A percentile compares a stretch with the other conserved stretches of the same genome.
Evolutionary conservation across 345 rosid genomes (phyloP).

Genomic region (Corchorus olitorius): DNA sequence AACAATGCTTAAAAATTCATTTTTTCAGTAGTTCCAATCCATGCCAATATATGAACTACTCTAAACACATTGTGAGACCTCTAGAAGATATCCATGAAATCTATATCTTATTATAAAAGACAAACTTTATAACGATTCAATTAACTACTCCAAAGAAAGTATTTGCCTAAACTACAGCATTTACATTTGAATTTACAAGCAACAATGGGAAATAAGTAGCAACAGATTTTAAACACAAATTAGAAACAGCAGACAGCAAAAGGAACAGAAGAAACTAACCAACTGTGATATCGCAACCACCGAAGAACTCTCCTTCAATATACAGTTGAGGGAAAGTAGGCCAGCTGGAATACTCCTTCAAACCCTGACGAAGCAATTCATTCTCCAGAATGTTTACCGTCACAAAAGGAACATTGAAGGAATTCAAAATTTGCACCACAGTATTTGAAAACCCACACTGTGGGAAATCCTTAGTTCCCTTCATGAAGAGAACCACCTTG

Average conservation of each 20-base stretch:
- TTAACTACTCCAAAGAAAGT: background rate
- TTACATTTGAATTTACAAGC: background rate
- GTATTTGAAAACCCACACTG: slow-evolving; percentile 96
- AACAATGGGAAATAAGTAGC: background rate
- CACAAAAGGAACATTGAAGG: slow-evolving; percentile 72
- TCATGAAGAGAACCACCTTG: slow-evolving; percentile 87
- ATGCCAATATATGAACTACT: background rate
- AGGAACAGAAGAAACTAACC: slow-evolving; percentile 39
- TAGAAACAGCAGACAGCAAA: background rate
- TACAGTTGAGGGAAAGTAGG: slow-evolving; percentile 98
- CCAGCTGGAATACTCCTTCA: slow-evolving; percentile 94
- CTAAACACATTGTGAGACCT: background rate
- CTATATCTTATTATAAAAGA: background rate
- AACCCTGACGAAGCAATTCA: slow-evolving; percentile 79
- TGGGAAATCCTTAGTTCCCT: slow-evolving; percentile 87
- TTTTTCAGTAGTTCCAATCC: slow-evolving; percentile 4
- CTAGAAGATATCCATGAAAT: background rate
- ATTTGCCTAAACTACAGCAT: background rate
- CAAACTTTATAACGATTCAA: background rate
- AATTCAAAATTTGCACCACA: slow-evolving; percentile 81
- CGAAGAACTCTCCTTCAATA: slow-evolving; percentile 86
- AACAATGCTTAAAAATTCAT: background rate
- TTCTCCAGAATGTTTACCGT: slow-evolving; percentile 79
- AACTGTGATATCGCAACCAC: slow-evolving; percentile 91
- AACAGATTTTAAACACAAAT: slow-evolving; percentile 4